Conservation (phyloP, 768 basidiomycete species). For the Mrakia frigida region DNA sequence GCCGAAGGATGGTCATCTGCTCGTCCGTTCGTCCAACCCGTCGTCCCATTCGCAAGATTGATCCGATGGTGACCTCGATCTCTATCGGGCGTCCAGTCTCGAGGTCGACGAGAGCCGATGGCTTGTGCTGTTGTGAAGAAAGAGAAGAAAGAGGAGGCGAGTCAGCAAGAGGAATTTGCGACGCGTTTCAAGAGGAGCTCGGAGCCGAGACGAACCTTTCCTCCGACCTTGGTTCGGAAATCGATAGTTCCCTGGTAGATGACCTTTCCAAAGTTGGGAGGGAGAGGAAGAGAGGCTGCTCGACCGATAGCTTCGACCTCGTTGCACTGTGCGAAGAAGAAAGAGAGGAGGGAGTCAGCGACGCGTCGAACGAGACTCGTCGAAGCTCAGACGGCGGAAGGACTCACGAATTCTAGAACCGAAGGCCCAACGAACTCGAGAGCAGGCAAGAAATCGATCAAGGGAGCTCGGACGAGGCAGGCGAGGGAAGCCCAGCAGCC, state of each 20-base stretch:
- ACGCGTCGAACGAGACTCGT: neutral
- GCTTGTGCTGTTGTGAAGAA: conserved; percentile 19
- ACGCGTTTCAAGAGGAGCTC: neutral
- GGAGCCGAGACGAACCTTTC: neutral
- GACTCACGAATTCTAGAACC: conserved; percentile 28
- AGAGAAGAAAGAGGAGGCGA: neutral
- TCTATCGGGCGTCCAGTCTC: conserved; percentile 30
- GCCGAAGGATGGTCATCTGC: conserved; percentile 21
- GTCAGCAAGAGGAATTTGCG: neutral
- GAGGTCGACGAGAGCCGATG: conserved; percentile 28
- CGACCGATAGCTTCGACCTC: conserved; percentile 22
- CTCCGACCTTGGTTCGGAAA: conserved; percentile 17
- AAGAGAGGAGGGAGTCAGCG: neutral
- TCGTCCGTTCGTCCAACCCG: conserved; percentile 18
- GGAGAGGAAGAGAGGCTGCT: conserved; percentile 23
- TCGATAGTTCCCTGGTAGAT: conserved; percentile 15
- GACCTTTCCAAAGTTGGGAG: conserved; percentile 14
- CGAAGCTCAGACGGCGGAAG: neutral
- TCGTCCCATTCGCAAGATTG: conserved; percentile 22
- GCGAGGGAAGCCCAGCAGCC: conserved; percentile 24
- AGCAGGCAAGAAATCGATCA: conserved; percentile 16
- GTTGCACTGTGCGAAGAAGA: conserved; percentile 7
- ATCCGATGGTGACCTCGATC: conserved; percentile 29
- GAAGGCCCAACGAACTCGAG: conserved; percentile 28
- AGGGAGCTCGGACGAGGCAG: conserved; percentile 25